phyloP scores from a whole-genome alignment of 768 basidiomycete genomes.

The Hirschioporus abietinus region DNA sequence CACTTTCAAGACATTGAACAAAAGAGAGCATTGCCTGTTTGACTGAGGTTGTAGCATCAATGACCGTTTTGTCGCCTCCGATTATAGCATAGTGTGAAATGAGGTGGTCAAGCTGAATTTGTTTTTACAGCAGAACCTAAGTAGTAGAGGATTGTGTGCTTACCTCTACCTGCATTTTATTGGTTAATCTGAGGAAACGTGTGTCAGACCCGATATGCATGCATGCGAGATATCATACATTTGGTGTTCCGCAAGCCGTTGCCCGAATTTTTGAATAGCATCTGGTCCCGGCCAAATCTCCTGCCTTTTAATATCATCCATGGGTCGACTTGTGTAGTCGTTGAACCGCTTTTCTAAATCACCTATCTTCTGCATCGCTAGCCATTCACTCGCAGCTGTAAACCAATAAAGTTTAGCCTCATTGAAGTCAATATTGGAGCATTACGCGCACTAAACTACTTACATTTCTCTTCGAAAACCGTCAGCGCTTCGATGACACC shows the following conservation, averaged over 20 bases:
- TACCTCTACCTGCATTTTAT: not conserved
- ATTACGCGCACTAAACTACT: not conserved
- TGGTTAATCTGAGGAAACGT: too few relatives aligned
- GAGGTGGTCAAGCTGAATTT: not conserved
- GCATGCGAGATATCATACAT: too few relatives aligned
- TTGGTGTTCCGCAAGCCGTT: too few relatives aligned
- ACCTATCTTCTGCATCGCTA: too few relatives aligned
- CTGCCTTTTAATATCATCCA: too few relatives aligned
- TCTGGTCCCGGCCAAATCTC: too few relatives aligned
- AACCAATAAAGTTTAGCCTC: not conserved
- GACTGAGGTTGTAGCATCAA: too few relatives aligned
- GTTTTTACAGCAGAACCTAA: not conserved
- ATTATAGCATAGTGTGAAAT: not conserved
- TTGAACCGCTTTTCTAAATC: too few relatives aligned
- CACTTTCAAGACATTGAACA: not conserved
- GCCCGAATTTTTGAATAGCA: too few relatives aligned
- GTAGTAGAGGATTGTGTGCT: not conserved
- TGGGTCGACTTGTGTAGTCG: too few relatives aligned
- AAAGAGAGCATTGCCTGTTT: too few relatives aligned
- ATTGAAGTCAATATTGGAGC: not conserved
- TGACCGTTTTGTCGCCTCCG: not conserved
- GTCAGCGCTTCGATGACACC: not conserved
- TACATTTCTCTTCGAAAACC: not conserved
- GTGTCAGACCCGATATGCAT: too few relatives aligned
- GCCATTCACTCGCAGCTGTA: not conserved